Evolutionary conservation across 495 filamentous ascomycete species (phyloP).

Genomic region (Lophiotrema nucula): DNA sequence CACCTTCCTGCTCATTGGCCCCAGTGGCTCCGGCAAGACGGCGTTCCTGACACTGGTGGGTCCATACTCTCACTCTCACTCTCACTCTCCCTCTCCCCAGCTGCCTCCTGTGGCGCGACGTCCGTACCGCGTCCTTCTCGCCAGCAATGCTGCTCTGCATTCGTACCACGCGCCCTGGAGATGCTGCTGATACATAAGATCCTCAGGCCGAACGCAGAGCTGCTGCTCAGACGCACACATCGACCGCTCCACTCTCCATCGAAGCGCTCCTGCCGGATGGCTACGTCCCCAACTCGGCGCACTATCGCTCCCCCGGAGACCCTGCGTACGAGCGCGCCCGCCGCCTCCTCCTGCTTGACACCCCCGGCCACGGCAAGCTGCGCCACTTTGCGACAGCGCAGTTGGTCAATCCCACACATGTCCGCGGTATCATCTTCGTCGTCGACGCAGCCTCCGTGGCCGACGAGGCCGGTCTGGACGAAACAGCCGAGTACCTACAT

Average conservation of each 20-base stretch:
- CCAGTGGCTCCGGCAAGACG: constrained; percentile 84
- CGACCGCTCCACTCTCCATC: constrained; percentile 68
- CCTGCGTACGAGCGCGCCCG: constrained; percentile 62
- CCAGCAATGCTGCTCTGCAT: not conserved
- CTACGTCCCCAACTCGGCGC: constrained; percentile 60
- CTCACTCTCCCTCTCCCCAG: not conserved
- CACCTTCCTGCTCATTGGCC: constrained; percentile 81
- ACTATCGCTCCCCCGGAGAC: constrained; percentile 69
- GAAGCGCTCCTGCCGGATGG: constrained; percentile 64
- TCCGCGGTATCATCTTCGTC: constrained; percentile 81
- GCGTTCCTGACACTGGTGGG: constrained; percentile 75
- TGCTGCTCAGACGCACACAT: constrained; percentile 70
- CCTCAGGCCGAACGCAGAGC: constrained; percentile 51
- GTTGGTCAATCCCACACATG: constrained; percentile 45
- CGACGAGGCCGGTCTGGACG: constrained; percentile 53
- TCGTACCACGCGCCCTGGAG: not conserved
- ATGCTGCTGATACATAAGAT: not conserved
- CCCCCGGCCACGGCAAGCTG: constrained; percentile 92
- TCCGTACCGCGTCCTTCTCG: not conserved
- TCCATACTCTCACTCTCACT: too few relatives aligned
- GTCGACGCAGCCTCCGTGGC: constrained; percentile 78
- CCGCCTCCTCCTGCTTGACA: constrained; percentile 78
- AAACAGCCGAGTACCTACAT: constrained; percentile 77
- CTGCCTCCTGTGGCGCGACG: not conserved
- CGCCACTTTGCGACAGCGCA: constrained; percentile 50